Evolutionary conservation across 2,329 filamentous ascomycete species (phyloP).

Genomic region (Ophiostoma himal-ulmi): DNA sequence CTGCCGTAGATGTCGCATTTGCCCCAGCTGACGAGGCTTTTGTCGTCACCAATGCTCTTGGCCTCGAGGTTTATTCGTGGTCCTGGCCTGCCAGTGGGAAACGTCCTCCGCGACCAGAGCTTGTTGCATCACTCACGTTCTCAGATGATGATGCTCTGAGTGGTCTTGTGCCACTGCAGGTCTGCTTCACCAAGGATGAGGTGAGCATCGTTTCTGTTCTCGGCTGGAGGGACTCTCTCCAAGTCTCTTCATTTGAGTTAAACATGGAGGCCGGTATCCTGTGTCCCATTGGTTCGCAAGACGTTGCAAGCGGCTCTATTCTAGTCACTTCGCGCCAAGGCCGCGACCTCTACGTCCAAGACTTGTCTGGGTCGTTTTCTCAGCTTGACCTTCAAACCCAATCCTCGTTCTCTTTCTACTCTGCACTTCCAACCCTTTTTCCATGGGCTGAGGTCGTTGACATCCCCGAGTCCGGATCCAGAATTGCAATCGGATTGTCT

Average conservation of each 20-base stretch:
- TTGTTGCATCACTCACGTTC: constrained; percentile 30
- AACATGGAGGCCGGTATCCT: not conserved
- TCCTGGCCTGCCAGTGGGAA: constrained; percentile 59
- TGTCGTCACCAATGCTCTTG: constrained; percentile 63
- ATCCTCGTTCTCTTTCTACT: constrained; percentile 31
- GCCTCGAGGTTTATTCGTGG: constrained; percentile 66
- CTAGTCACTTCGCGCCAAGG: constrained; percentile 32
- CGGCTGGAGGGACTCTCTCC: constrained; percentile 32
- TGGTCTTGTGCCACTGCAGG: constrained; percentile 37
- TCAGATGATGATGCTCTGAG: constrained; percentile 13
- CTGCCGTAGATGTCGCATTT: constrained; percentile 69
- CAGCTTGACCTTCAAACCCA: constrained; percentile 31
- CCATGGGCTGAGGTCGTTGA: constrained; percentile 49
- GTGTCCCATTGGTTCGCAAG: constrained; percentile 7
- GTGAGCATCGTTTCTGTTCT: constrained; percentile 34
- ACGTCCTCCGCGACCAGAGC: constrained; percentile 41
- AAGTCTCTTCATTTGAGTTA: constrained; percentile 26
- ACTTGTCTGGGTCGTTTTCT: constrained; percentile 42
- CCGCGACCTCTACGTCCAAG: constrained; percentile 40
- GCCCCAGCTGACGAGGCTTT: constrained; percentile 59
- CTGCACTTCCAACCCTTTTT: constrained; percentile 43
- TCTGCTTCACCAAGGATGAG: constrained; percentile 24
- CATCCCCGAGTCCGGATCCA: constrained; percentile 31
- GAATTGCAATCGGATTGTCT: constrained; percentile 58
- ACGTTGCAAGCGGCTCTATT: constrained; percentile 28